These are phyloP conservation scores for Otatea glauca DNA, from an alignment of 176 grass and related monocot genomes.

Conservation along the genomic window DNA sequence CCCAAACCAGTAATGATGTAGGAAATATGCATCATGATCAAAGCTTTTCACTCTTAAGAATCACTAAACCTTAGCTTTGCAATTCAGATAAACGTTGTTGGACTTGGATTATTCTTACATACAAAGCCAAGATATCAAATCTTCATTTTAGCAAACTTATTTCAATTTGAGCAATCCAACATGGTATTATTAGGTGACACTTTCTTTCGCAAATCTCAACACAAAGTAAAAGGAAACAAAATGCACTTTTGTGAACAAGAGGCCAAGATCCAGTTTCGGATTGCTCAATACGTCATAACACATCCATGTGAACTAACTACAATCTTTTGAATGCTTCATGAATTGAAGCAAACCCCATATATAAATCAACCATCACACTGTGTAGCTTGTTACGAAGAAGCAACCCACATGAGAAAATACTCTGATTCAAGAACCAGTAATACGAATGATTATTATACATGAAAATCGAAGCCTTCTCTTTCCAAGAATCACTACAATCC, in stretches of 20 bases:
- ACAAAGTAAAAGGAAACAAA: background rate
- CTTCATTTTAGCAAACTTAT: background rate
- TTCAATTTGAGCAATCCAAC: background rate
- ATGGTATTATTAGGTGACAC: background rate
- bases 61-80: background rate
- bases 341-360: background rate
- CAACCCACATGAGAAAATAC: background rate
- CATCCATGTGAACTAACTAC: background rate
- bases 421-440: background rate
- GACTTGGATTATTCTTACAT: background rate
- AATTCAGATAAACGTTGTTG: background rate
- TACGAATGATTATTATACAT: background rate
- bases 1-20: background rate
- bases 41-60: background rate
- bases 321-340: background rate
- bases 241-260: background rate
- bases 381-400: background rate
- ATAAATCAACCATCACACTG: background rate
- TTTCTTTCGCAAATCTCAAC: background rate
- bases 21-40: background rate
- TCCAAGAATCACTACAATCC: no score
- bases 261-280: background rate
- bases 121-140: background rate
- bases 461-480: background rate
- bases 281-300: background rate